A percentile compares a stretch with the other conserved stretches of the same genome.
These are phyloP conservation scores for Capniomyces stellatus DNA, from an alignment of 371 early-diverging fungal species.

Conservation along the genomic window DNA sequence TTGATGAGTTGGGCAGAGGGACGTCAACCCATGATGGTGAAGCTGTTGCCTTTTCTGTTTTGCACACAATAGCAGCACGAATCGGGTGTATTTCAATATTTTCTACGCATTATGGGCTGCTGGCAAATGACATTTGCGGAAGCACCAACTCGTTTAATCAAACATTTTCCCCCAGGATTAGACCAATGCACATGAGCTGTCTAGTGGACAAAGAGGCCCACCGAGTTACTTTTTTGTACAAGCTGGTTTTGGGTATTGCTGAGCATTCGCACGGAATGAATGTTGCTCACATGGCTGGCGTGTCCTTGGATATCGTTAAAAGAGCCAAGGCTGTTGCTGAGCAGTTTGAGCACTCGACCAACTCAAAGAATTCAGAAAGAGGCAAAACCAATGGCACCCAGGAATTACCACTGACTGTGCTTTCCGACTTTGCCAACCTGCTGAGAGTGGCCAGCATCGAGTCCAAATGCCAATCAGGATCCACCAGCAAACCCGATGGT, in stretches of 20 bases:
- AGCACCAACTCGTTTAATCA: constrained; percentile 30
- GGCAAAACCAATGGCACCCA: neutral
- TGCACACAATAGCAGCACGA: constrained; percentile 67
- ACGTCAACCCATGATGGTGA: constrained; percentile 97
- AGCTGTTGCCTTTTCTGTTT: constrained; percentile 89
- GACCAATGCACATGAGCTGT: constrained; percentile 53
- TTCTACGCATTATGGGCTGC: constrained; percentile 93
- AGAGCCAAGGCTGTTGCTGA: constrained; percentile 49
- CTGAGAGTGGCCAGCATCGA: constrained; percentile 16
- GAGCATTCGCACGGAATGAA: constrained; percentile 79
- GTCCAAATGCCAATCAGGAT: neutral
- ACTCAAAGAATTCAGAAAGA: neutral
- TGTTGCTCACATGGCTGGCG: constrained; percentile 91
- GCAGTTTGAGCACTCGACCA: constrained; percentile 35
- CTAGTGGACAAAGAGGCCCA: constrained; percentile 59
- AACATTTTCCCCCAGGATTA: constrained; percentile 17
- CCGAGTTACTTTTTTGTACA: constrained; percentile 94
- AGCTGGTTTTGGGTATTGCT: constrained; percentile 66
- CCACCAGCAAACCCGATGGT: neutral
- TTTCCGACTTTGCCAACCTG: constrained; percentile 26
- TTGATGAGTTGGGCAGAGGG: constrained; percentile 99
- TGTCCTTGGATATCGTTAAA: constrained; percentile 36
- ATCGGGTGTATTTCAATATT: constrained; percentile 85
- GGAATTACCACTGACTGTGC: constrained; percentile 14
- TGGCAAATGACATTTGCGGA: constrained; percentile 66